Evolutionary conservation across 108 stramenopile genomes (phyloP), one percentile per base, ranked within the genome.

Genomic region (Bacterosira constricta): DNA sequence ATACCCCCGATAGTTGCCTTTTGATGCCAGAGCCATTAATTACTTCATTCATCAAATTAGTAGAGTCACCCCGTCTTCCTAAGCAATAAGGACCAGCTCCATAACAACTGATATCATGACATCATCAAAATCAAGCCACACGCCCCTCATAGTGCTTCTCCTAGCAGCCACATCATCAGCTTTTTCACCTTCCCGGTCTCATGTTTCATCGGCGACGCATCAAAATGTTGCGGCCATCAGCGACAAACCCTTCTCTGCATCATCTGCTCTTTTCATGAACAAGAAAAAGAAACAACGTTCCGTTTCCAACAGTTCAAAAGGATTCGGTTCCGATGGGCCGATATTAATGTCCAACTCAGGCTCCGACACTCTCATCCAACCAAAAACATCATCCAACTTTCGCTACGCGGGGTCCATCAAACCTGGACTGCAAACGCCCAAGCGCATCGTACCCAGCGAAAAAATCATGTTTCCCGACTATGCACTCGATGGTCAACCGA

Each of bases 391-490:
- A 1, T 23, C 74, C 35, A 57, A 79, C 13, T 93, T 93, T 67
- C 69, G 63, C 11, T 94, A 91, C 57, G 84, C 93, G n/a, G 93
- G 93, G 6, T 64, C 80, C 36, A 68, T 94, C 52, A 79, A 85
- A 21, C 93, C 93, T 10, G 89, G 87, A 12, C 66, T 42, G 9
- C 90, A 90, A 63, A 72, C 83, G 11, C 90, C 89, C 3, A 89
- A 90, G 77, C 65, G 80, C 10, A 51, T 72, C 20, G 88, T 93
- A 15, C 45, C 82, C 1, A 76, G 60, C 7, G 68, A 71, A 32
- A 66, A 46, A n/a, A 84, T 94, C 56, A 42, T 65, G 23, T 53
- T 86, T 1, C 96, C 96, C 4, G 93, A 94, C 53, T 96, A 96
- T 61, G 91, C 91, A 11, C 20, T 51, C 25, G 90, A 91, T 70